Evolutionary conservation across 495 filamentous ascomycete species (phyloP), one percentile per base, ranked within the genome.

Genomic region (Echria macrotheca): DNA sequence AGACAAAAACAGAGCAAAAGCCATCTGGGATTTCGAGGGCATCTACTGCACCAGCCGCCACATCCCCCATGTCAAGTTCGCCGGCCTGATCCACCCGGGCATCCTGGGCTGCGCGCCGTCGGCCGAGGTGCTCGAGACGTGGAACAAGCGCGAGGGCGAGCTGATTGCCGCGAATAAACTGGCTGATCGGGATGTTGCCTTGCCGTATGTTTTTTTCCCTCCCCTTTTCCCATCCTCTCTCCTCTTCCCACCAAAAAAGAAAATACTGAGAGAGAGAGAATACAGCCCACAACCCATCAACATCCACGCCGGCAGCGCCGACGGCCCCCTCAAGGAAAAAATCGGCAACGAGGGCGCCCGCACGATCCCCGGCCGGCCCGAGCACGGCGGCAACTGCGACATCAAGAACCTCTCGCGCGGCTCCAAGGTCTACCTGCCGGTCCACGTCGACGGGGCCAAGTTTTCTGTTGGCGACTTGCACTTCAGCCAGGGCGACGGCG

Each of bases 11-110:
- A 86, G 83, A n/a, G 89, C 87, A 12, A 93, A 93, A 61, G 91
- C 91, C 0, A 96, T 97, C 60, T 97, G 91, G 91, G 91, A 96
- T 60, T 96, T 97, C 53, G 89, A 95, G 60, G 91, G 91, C 50
- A 95, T 97, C 59, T 90, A 85, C 69, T 93, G 87, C 73, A 86
- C 86, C 19, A 90, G 85, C 9, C 81, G 91, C 0, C 91, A 97
- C 64, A 91, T 96, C 56, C 91, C 91, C 0, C 79, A 84, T 54
- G 87, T 95, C 47, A 84, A 86, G 46, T 95, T 94, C 61, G 78
- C 89, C 10, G 89, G 89, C n/a, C 70, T 96, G 28, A 96, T 97
- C 61, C 91, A 97, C 60, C 91, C 91, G 0, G 91, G 91, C 2
- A 96, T 97, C 47, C 71, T 97, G 14, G 91, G 91, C 3, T 95